phyloP scores from a whole-genome alignment of 2,329 filamentous ascomycete genomes.

The Sclerotinia sclerotiorum region DNA sequence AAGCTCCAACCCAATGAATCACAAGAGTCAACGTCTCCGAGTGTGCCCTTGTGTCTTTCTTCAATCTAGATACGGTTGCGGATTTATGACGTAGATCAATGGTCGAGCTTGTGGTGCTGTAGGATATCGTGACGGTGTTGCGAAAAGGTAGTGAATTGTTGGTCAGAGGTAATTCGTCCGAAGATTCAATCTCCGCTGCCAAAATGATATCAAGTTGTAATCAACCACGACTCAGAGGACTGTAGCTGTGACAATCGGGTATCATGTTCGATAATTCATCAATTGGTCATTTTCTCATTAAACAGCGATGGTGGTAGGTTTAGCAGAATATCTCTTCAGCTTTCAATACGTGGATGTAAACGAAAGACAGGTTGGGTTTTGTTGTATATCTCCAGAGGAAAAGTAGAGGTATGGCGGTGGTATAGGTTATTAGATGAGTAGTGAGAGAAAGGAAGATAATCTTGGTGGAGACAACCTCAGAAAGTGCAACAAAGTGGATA shows the following conservation, averaged over 20 bases:
- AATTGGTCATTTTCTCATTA: slow-evolving; percentile 6
- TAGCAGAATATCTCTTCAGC: background rate
- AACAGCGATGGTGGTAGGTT: background rate
- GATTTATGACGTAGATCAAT: background rate
- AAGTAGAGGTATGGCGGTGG: background rate
- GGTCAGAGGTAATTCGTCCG: background rate
- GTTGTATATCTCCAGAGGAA: background rate
- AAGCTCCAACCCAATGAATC: background rate
- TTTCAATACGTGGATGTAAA: slow-evolving; percentile 1
- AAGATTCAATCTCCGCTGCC: background rate
- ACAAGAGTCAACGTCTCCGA: background rate
- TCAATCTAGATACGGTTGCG: background rate
- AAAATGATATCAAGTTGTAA: background rate
- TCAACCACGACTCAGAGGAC: slow-evolving; percentile 19
- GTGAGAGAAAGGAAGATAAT: background rate
- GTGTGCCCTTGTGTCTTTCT: background rate
- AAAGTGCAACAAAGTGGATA: slow-evolving; percentile 10
- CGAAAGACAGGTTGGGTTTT: background rate
- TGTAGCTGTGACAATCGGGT: background rate
- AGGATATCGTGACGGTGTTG: background rate
- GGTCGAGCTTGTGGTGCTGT: background rate
- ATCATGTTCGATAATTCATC: slow-evolving; percentile 18
- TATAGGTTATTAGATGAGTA: background rate
- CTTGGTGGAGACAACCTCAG: slow-evolving; percentile 7
- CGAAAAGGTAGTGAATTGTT: background rate